Evolutionary conservation across 1,284 basidiomycete species (phyloP).

Genomic region (Melampsora larici-populina): DNA sequence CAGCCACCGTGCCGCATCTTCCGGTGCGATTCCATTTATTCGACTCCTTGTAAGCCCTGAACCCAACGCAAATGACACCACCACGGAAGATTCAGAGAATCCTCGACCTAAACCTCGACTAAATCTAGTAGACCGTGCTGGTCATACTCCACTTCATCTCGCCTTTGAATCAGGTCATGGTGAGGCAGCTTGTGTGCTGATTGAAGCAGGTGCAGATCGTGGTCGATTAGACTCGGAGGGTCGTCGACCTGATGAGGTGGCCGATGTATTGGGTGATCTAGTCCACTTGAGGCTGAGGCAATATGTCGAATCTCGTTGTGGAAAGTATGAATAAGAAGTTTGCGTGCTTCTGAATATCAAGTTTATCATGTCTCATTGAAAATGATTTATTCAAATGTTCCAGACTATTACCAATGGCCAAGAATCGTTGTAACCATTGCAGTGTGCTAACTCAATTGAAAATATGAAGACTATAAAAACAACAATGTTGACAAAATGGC

Average conservation of each 20-base stretch:
- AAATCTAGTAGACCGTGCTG: conserved; percentile 58
- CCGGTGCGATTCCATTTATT: conserved; percentile 81
- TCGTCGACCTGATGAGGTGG: conserved; percentile 76
- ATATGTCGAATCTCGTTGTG: conserved; percentile 71
- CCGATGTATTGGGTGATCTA: conserved; percentile 72
- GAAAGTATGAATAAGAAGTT: conserved; percentile 49
- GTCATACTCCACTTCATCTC: conserved; percentile 91
- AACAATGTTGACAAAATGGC: too few species aligned
- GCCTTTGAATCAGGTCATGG: conserved; percentile 92
- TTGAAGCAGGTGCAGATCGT: conserved; percentile 89
- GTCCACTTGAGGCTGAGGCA: conserved; percentile 73
- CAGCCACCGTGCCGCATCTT: conserved; percentile 90
- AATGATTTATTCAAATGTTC: too few species aligned
- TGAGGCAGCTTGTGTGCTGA: conserved; percentile 77
- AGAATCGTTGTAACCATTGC: too few species aligned
- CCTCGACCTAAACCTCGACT: conserved; percentile 77
- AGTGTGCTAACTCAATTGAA: too few species aligned
- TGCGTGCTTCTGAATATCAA: neutral
- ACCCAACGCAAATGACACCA: neutral
- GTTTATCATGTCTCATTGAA: too few species aligned
- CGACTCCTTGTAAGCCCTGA: conserved; percentile 71
- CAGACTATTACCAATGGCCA: too few species aligned
- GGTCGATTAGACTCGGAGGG: conserved; percentile 74
- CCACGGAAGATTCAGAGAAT: conserved; percentile 64
- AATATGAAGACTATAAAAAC: too few species aligned